Percentiles rank a stretch among this genome's conserved stretches.
Conservation (phyloP, 2,329 filamentous ascomycete species). For the Calonectria hawksworthii region DNA sequence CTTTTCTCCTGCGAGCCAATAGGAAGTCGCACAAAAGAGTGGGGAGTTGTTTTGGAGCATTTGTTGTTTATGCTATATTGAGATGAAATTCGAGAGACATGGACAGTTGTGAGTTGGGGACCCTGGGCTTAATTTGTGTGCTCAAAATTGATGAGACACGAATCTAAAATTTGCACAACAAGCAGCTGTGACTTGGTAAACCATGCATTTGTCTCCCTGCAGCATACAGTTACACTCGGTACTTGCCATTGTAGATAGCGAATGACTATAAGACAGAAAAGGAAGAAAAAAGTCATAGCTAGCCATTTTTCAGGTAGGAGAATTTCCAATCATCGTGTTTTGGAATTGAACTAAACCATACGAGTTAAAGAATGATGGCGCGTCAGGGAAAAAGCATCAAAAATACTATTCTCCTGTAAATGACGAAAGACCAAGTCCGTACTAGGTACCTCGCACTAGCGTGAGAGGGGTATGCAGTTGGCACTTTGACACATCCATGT, state of each 20-base stretch:
- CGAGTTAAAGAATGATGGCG: neutral
- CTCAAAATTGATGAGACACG: neutral
- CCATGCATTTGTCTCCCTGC: neutral
- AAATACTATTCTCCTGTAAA: neutral
- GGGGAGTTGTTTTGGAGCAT: neutral
- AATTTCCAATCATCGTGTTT: neutral
- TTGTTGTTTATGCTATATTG: neutral
- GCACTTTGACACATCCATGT: neutral
- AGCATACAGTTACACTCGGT: neutral
- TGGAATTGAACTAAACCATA: neutral
- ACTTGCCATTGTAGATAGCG: neutral
- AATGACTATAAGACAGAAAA: neutral
- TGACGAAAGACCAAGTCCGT: neutral
- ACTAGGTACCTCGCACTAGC: neutral
- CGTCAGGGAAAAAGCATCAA: neutral
- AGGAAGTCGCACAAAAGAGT: neutral
- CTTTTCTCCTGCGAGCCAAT: conserved; percentile 10
- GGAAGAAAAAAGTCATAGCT: neutral
- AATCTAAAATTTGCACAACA: neutral
- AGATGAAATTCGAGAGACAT: neutral
- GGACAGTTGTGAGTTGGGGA: neutral
- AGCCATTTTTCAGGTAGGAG: neutral
- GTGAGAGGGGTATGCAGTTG: neutral
- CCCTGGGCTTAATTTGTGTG: neutral
- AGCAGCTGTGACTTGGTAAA: neutral